These are phyloP conservation scores for Phaeosphaeria sp. DNA, from an alignment of 2,329 filamentous ascomycete species.

Conservation along the genomic window DNA sequence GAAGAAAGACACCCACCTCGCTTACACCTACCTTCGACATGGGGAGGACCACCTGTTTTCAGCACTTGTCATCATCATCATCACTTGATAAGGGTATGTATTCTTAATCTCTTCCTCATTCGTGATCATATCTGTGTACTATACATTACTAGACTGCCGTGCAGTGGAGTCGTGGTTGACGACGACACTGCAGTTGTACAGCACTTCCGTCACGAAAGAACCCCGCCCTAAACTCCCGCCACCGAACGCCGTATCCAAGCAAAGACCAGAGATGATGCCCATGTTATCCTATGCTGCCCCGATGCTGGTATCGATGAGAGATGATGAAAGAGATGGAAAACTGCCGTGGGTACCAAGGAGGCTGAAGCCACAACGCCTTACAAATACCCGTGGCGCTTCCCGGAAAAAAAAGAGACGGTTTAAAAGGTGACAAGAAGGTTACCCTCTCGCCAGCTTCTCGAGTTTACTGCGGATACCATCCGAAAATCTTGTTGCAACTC, in stretches of 20 bases:
- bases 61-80: slow-evolving; percentile 16
- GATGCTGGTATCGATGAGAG: slow-evolving; percentile 19
- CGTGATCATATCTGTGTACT: slow-evolving; percentile 28
- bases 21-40: slow-evolving; percentile 2
- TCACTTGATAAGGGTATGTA: slow-evolving; percentile 16
- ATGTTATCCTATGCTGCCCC: slow-evolving; percentile 20
- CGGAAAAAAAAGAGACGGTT: not conserved
- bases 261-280: slow-evolving; percentile 6
- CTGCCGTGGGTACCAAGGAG: not conserved
- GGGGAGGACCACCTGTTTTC: slow-evolving; percentile 4
- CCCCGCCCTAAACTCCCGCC: slow-evolving; percentile 11
- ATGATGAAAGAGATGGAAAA: slow-evolving; percentile 23
- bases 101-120: slow-evolving; percentile 10
- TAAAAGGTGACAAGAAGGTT: slow-evolving; percentile 2
- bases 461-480: slow-evolving; percentile 64
- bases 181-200: slow-evolving; percentile 6
- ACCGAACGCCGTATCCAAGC: slow-evolving; percentile 16
- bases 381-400: not conserved
- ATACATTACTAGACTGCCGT: slow-evolving; percentile 37
- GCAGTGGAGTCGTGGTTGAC: slow-evolving; percentile 10
- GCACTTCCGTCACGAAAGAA: slow-evolving; percentile 4
- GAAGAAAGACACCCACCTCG: slow-evolving; percentile 16
- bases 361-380: not conserved
- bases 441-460: slow-evolving; percentile 51
- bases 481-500: slow-evolving; percentile 59